A percentile compares a stretch with the other conserved stretches of the same genome.
Conservation (phyloP, 2,329 filamentous ascomycete species). For the Gaeumannomyces tritici region DNA sequence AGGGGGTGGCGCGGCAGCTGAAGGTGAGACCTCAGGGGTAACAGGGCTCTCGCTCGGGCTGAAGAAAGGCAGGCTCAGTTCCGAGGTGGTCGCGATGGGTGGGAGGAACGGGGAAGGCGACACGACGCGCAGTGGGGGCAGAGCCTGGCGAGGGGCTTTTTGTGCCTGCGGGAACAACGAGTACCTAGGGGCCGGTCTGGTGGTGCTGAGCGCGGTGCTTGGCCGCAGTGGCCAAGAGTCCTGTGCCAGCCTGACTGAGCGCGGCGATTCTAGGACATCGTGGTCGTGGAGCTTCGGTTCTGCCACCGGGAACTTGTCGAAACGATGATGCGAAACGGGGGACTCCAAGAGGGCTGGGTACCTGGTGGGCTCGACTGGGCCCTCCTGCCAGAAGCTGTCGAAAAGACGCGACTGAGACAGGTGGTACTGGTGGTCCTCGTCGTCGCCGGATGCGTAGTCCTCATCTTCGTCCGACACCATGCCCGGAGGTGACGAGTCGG, state of each 20-base stretch:
- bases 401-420: slow-evolving; percentile 2
- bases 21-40: not conserved
- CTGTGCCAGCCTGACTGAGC: not conserved
- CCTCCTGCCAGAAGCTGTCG: slow-evolving; percentile 3
- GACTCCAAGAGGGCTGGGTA: slow-evolving; percentile 3
- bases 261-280: not conserved
- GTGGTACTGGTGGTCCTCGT: slow-evolving; percentile 4
- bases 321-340: not conserved
- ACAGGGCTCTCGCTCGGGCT: not conserved
- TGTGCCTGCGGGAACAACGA: slow-evolving; percentile 1
- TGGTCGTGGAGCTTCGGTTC: not conserved
- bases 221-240: not conserved
- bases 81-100: not conserved
- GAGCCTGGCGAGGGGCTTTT: not conserved
- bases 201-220: not conserved
- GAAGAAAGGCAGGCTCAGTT: not conserved
- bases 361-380: not conserved
- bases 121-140: not conserved
- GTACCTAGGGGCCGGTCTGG: slow-evolving; percentile 1
- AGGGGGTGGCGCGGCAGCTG: not conserved
- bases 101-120: not conserved
- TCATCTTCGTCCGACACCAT: slow-evolving; percentile 3
- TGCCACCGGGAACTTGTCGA: not conserved
- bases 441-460: not conserved
- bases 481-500: not conserved